Evolutionary conservation across 352 stramenopile species (phyloP), one percentile per base, ranked within the genome.

Genomic region (Globisporangium abappressorium): DNA sequence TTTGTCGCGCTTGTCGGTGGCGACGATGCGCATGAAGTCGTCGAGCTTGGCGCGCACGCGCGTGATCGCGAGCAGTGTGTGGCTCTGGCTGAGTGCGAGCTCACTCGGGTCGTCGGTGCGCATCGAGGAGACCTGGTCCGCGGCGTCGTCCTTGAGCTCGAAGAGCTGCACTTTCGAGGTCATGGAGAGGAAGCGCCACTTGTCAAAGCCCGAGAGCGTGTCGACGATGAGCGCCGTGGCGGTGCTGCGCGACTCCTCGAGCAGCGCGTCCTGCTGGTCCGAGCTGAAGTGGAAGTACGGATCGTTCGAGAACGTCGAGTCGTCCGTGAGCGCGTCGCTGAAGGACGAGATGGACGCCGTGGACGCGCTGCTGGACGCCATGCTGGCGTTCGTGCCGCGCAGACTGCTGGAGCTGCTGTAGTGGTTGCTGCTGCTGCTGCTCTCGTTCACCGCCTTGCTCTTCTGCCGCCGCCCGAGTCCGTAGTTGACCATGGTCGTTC

Each of bases 11-110:
- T 76, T 72, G 11, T 70, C 53, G 20, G 78, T 77, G 24, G 81
- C 75, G 61, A 89, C 71, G 34, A 85, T 69, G 12, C 72, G 73
- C 81, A 91, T 91, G 62, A 91, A 91, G 34, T 90, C 83, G 66
- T 91, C 83, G 26, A 91, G 71, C 12, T 75, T 75, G 18, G 81
- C 75, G 14, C 80, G 78, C 28, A 91, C 81, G 47, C 81, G 83
- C 28, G 83, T 90, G 22, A 74, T 71, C 2, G 71, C 83, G 20
- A 91, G 63, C 67, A 91, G 81, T 8, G 83, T 87, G 65, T 90
- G 75, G 62, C 77, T 81, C 28, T 72, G 51, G 8, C 34, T 49
- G n/a, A 58, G 34, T 12, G 36, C 22, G 24, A 62, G 62, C 1
- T 79, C 80, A 53, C 66, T 78, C 62, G 62, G n/a, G 22, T 67